Evolutionary conservation across 129 eudicot species (phyloP), one percentile per base, ranked within the genome.

Genomic region (Dittrichia graveolens): DNA sequence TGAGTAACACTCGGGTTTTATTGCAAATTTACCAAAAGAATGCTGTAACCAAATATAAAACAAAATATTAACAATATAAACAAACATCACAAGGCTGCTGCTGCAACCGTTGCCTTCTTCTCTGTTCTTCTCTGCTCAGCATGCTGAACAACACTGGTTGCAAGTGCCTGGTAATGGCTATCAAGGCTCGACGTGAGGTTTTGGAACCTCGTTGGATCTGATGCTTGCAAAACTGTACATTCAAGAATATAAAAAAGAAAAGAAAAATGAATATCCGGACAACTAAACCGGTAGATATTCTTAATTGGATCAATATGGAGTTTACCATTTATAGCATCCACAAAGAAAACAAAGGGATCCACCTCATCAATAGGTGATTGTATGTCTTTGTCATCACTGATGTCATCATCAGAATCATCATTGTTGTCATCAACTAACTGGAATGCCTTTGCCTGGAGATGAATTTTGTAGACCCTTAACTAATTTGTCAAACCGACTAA

Each of bases 281-380:
- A 31, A 58, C 42, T 31, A 19, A 31, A 4, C 35, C 11, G 18
- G 37, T 54, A 54, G 8, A 54, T 18, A 24, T 54, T 54, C 5
- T 54, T 54, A 35, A 35, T 54, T 54, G 60, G 38, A 11, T 1
- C 63, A 57, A 3, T 8, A 57, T 57, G 63, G 24, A 31, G 13
- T 31, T 48, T 64, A 89, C 95, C 87, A 74, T 83, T 85, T 7
- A 84, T 62, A n/a, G 87, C 76, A 63, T 89, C 95, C 43, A 89
- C 91, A 77, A 89, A 89, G 81, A 89, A 79, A 44, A 89, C 65
- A 65, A 85, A 89, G 7, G 95, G 95, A 65, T 89, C 95, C 49
- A 89, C 83, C 43, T 89, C 91, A 81, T 89, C 95, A 48, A 89
- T 83, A 18, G 95, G 95, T 31, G 91, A 89, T 62, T 89, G 91